Conservation (phyloP, 176 grass and related monocot species). For the Oryza australiensis region DNA sequence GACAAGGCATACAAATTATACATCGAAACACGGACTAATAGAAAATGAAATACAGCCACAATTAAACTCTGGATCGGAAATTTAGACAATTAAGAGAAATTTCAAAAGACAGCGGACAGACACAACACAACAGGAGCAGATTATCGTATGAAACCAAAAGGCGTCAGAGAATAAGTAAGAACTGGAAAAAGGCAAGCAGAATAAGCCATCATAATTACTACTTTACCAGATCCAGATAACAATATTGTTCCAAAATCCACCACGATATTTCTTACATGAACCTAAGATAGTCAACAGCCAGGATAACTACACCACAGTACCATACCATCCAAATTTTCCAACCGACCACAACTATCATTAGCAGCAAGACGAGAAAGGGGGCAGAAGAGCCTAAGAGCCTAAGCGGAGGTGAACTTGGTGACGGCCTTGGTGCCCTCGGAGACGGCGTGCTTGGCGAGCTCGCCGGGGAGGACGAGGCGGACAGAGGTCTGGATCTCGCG, state of each 20-base stretch:
- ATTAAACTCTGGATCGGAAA: not conserved
- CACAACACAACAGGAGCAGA: no score
- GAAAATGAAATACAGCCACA: not conserved
- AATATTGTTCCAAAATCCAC: not conserved
- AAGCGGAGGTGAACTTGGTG: not conserved
- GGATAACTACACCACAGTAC: not conserved
- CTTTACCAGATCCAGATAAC: not conserved
- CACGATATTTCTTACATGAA: not conserved
- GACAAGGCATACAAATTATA: not conserved
- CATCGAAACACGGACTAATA: not conserved
- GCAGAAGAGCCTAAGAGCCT: not conserved
- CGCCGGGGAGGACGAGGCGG: slow-evolving; percentile 49
- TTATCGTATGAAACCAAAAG: no score
- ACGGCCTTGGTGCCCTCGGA: slow-evolving; percentile 66
- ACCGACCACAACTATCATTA: not conserved
- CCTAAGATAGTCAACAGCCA: not conserved
- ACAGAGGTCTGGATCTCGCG: slow-evolving; percentile 71
- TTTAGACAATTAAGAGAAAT: not conserved
- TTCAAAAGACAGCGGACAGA: not conserved
- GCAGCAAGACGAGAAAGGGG: not conserved
- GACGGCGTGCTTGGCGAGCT: slow-evolving; percentile 69
- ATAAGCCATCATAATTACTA: not conserved
- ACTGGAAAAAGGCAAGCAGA: not conserved
- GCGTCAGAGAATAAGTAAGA: no score
- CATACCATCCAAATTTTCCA: not conserved